phyloP scores from a whole-genome alignment of 768 basidiomycete genomes.

The Pluteus cervinus region DNA sequence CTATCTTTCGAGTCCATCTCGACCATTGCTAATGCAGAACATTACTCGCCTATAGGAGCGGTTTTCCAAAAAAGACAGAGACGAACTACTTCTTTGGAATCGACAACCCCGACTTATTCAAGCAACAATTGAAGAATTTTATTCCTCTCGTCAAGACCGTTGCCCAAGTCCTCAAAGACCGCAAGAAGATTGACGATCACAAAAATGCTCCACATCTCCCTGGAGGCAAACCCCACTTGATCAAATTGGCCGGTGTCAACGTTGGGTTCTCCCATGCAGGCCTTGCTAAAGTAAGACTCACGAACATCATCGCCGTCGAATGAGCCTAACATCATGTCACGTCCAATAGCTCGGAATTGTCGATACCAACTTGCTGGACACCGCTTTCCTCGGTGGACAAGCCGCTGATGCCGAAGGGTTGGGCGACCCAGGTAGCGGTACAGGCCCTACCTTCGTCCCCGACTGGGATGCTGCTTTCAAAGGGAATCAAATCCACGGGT shows the following conservation, averaged over 20 bases:
- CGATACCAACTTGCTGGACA: slow-evolving; percentile 30
- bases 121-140: slow-evolving; percentile 32
- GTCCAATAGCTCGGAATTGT: slow-evolving; percentile 30
- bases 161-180: slow-evolving; percentile 34
- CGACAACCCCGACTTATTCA: slow-evolving; percentile 35
- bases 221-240: slow-evolving; percentile 19
- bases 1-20: no score
- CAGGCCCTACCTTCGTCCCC: slow-evolving; percentile 21
- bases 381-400: slow-evolving; percentile 36
- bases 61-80: slow-evolving; percentile 50
- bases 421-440: slow-evolving; percentile 28
- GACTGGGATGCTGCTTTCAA: slow-evolving; percentile 46
- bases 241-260: slow-evolving; percentile 41
- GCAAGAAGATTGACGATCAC: slow-evolving; percentile 30
- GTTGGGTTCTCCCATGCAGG: slow-evolving; percentile 48
- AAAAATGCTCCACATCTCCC: slow-evolving; percentile 29
- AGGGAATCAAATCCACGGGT: slow-evolving; percentile 39
- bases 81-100: slow-evolving; percentile 49
- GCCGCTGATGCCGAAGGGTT: slow-evolving; percentile 28
- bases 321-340: neutral
- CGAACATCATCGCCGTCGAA: no score
- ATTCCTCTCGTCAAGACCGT: slow-evolving; percentile 41
- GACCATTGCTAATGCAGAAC: neutral
- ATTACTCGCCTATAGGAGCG: slow-evolving; percentile 29
- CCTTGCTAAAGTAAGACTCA: slow-evolving; percentile 27